Conservation (phyloP, 2,329 filamentous ascomycete genomes). For the Dothistroma septosporum region DNA sequence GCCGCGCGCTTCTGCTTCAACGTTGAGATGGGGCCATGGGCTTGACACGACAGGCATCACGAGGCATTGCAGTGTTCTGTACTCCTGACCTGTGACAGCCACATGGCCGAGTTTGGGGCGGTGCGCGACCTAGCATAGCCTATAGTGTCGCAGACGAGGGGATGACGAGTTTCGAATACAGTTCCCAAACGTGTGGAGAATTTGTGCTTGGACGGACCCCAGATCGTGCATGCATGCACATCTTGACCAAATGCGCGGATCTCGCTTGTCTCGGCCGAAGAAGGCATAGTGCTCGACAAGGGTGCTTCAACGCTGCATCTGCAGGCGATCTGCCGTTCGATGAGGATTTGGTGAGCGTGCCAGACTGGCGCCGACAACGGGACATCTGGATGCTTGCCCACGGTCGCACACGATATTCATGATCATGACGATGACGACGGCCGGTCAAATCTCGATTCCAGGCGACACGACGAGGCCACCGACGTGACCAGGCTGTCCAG, state of each 20-base stretch:
- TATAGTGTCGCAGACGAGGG: background rate
- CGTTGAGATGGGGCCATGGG: background rate
- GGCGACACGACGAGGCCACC: background rate
- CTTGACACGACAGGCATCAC: background rate
- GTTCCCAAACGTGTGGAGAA: background rate
- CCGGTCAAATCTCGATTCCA: background rate
- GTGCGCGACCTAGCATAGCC: background rate
- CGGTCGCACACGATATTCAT: background rate
- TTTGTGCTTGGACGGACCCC: background rate
- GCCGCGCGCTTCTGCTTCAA: background rate
- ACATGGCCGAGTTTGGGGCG: background rate
- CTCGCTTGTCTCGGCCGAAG: background rate
- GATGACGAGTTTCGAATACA: background rate
- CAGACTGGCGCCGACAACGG: background rate
- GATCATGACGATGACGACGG: background rate
- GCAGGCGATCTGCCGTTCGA: constrained; percentile 2
- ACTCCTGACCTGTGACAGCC: background rate
- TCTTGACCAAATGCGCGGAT: background rate
- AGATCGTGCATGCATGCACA: background rate
- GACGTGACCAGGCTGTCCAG: background rate
- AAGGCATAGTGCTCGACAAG: background rate
- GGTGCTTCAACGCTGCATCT: background rate
- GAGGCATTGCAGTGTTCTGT: background rate
- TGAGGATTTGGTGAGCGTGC: background rate
- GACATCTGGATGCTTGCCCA: background rate